Evolutionary conservation across 805 yeast species (phyloP).

Genomic region (Starmera quercuum): DNA sequence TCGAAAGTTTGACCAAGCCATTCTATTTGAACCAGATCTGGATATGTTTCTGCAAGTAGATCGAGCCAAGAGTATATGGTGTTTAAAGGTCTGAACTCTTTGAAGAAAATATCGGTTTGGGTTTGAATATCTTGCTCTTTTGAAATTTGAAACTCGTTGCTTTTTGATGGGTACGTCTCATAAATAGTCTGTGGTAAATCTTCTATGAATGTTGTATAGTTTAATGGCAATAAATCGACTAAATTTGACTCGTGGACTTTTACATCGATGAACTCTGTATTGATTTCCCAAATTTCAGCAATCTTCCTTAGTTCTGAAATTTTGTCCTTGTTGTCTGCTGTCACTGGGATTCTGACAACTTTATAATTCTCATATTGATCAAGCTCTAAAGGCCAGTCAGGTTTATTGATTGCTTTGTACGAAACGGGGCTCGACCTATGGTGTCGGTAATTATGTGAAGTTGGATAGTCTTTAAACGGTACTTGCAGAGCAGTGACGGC

Average conservation of each 20-base stretch:
- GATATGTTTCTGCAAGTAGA: constrained; percentile 50
- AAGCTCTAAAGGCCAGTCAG: constrained; percentile 13
- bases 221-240: neutral
- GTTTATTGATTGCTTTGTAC: neutral
- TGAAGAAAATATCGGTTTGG: constrained; percentile 52
- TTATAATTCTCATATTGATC: constrained; percentile 13
- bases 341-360: constrained; percentile 10
- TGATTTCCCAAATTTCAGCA: constrained; percentile 43
- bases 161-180: constrained; percentile 41
- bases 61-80: constrained; percentile 71
- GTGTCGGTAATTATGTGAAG: no score
- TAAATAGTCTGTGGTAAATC: constrained; percentile 51
- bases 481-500: no score
- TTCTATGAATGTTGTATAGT: constrained; percentile 37
- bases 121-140: constrained; percentile 7
- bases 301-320: constrained; percentile 5
- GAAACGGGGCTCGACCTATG: no score
- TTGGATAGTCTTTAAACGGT: no score
- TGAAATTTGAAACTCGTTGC: constrained; percentile 4
- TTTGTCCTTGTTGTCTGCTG: neutral
- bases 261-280: constrained; percentile 39
- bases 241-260: constrained; percentile 11
- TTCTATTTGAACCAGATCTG: constrained; percentile 55
- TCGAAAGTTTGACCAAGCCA: constrained; percentile 71
- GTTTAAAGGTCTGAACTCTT: constrained; percentile 57